Base-by-base conservation (phyloP, 345 rosid genomes). In the Salix koriyanagi region DNA sequence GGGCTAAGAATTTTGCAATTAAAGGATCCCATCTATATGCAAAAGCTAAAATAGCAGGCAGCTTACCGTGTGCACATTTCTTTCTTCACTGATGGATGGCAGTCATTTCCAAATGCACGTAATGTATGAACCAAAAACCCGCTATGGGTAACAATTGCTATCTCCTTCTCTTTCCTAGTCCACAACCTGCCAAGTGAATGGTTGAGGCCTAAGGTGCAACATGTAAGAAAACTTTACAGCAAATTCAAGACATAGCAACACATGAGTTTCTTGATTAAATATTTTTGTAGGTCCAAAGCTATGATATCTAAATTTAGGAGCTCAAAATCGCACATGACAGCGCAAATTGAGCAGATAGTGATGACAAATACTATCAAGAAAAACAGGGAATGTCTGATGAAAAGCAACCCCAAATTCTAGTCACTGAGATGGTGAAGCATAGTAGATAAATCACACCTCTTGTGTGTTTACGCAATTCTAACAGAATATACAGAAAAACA, bases 121-220 rank as follows among this genome's bases (percentile, higher is more conserved):
- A 92, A 83, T 46, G 97, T 88, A 78, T 92, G 98, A 81, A 77
- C 86, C 91, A 96, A 88, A 88, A 96, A 93, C 37, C 98, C 97
- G 62, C 98, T 91, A 72, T 96, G 99, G 67, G 98, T 93, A 80
- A 96, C 98, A 76, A 96, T 84, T 30, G 96, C 99, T 85, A 96
- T 96, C 92, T 96, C 98, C 84, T 91, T 96, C 84, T 96, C 98
- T 83, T 87, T 88, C 84, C 97, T 86, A 70, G 97, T 93, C 97
- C 94, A 96, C 86, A 96, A 84, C 99, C 99, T 96, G 89, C 58
- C 73, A 79, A 79, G 46, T 9, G 34, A 54, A 66, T 19, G 52
- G 67, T 44, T 69, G 44, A 70, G 77, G 70, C 66, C 71, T 26
- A 54, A 30, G 44, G 26, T 41, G 46, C 34, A 21, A 12, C 56